Percentiles rank a stretch among this genome's conserved stretches.
Evolutionary conservation across 1,284 basidiomycete species (phyloP).

Genomic region (Cutaneotrichosporon mucoides): DNA sequence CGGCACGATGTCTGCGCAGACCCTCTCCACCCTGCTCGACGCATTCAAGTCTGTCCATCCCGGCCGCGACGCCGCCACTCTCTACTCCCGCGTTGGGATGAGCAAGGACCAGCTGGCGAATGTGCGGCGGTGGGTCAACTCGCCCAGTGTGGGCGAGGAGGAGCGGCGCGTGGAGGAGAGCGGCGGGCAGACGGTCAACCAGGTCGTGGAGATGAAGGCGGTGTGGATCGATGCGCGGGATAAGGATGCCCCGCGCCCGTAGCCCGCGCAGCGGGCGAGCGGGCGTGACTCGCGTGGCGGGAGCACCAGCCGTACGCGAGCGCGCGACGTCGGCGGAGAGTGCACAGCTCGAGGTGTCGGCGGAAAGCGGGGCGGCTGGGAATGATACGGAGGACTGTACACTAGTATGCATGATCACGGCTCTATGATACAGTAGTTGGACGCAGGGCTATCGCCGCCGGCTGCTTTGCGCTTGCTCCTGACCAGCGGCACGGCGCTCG

Average conservation of each 20-base stretch:
- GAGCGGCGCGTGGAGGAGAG: conserved; percentile 58
- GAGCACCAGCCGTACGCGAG: too few relatives aligned
- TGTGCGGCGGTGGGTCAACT: conserved; percentile 63
- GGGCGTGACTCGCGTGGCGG: too few relatives aligned
- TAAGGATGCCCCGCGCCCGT: conserved; percentile 10
- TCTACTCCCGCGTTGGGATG: conserved; percentile 57
- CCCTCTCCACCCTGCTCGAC: conserved; percentile 62
- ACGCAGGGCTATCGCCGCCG: neutral
- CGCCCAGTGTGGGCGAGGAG: conserved; percentile 61
- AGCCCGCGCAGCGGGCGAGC: too few relatives aligned
- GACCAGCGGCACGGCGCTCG: conserved; percentile 21
- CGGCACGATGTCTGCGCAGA: conserved; percentile 59
- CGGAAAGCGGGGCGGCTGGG: too few relatives aligned
- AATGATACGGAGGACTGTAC: too few relatives aligned
- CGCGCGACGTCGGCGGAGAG: too few relatives aligned
- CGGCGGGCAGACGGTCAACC: conserved; percentile 7
- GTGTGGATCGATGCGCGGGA: conserved; percentile 19
- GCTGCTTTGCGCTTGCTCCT: neutral
- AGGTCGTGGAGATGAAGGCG: conserved; percentile 51
- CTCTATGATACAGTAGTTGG: conserved; percentile 1
- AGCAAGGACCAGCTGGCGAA: conserved; percentile 57
- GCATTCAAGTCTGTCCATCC: conserved; percentile 58
- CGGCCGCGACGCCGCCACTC: conserved; percentile 48
- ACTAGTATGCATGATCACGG: neutral
- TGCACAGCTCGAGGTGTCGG: too few relatives aligned